Conservation (phyloP, 2,329 filamentous ascomycete genomes). For the Erysiphe neolycopersici region DNA sequence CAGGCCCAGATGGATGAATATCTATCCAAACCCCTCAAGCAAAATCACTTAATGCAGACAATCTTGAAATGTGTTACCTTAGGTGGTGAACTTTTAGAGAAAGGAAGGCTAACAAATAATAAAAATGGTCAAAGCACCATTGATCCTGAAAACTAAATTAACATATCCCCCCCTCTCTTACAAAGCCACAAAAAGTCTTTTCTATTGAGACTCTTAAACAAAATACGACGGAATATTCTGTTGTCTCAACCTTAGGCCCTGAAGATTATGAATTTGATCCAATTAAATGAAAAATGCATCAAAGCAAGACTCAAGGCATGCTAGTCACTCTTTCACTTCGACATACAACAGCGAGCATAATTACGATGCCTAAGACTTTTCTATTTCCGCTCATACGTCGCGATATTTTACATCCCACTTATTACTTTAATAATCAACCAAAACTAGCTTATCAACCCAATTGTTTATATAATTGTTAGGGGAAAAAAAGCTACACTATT, state of each 20-base stretch:
- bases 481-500: no score
- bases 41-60: conserved; percentile 91
- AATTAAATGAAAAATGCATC: neutral
- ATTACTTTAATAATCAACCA: no score
- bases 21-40: conserved; percentile 82
- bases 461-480: no score
- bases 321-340: no score
- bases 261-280: neutral
- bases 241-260: neutral
- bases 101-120: conserved; percentile 24
- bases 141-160: no score
- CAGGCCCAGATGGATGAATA: conserved; percentile 99
- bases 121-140: neutral
- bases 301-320: neutral
- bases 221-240: neutral
- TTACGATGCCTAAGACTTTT: no score
- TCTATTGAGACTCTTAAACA: neutral
- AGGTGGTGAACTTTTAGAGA: conserved; percentile 56
- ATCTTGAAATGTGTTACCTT: conserved; percentile 92
- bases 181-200: neutral
- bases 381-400: no score
- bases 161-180: no score
- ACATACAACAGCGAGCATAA: no score
- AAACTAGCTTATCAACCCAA: no score
- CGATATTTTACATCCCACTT: no score